A percentile compares a stretch with the other conserved stretches of the same genome.
Evolutionary conservation across 2,329 filamentous ascomycete genomes (phyloP).

Genomic region (Colletotrichum sp.): DNA sequence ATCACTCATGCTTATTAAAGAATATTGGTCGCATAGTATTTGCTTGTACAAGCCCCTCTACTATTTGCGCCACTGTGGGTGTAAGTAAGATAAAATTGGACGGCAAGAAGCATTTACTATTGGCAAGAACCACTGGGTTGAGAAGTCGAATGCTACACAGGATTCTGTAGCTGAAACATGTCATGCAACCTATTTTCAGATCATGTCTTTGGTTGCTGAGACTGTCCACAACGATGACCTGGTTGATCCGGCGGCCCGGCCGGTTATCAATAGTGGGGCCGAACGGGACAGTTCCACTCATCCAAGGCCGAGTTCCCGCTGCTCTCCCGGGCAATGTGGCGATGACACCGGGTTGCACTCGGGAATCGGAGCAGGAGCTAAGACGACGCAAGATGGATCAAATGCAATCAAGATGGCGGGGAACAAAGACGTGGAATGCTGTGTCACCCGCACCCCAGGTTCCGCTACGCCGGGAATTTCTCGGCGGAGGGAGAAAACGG

Average conservation of each 20-base stretch:
- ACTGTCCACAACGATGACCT: not conserved
- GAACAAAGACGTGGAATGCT: not conserved
- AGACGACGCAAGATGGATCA: not conserved
- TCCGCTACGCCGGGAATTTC: slow-evolving; percentile 2
- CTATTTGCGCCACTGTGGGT: not conserved
- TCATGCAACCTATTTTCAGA: not conserved
- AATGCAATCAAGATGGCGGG: not conserved
- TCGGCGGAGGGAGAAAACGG: not conserved
- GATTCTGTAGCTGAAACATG: not conserved
- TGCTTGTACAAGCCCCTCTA: not conserved
- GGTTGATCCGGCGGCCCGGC: not conserved
- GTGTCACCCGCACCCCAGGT: not conserved
- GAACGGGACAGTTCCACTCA: not conserved
- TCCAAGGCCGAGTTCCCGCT: not conserved
- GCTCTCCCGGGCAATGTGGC: not conserved
- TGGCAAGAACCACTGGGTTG: not conserved
- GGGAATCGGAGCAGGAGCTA: not conserved
- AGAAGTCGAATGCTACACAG: not conserved
- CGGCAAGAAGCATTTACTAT: not conserved
- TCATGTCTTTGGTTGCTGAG: not conserved
- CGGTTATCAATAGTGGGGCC: not conserved
- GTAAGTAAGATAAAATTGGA: not conserved
- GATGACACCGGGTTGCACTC: not conserved
- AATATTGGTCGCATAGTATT: not conserved
- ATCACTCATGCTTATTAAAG: no score